Evolutionary conservation across 2,329 filamentous ascomycete species (phyloP), one percentile per base, ranked within the genome.

Genomic region (Pseudocercospora eumusae): DNA sequence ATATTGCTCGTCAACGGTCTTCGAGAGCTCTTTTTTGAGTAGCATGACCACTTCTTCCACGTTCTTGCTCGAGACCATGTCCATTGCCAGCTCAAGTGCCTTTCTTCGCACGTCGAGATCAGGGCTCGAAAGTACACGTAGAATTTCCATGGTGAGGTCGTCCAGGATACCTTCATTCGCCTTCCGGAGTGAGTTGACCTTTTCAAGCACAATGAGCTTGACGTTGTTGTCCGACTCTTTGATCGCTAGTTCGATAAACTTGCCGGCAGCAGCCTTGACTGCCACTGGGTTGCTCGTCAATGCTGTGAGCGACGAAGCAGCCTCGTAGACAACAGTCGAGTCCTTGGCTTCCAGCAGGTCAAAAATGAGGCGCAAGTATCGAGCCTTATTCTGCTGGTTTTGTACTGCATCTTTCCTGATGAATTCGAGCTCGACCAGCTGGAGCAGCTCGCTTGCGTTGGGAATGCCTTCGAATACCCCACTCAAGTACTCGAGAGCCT

Each of bases 141-240:
- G 83, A 59, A 98, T 93, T 76, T 99, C 95, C 95, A 99, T 98
- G 4, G 91, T 92, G 54, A 98, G 79, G 72, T 99, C 95, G 73
- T 98, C 93, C 61, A 99, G 79, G 20, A 98, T 87, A 57, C 93
- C 93, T 74, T 95, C 91, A 70, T 96, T 96, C 77, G 91, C 91
- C 75, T 89, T 88, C 70, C 93, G 86, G 65, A 97, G 78, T 71
- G 93, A 88, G 71, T 96, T 90, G 40, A 99, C 95, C 50, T 93
- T 89, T 73, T 98, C 95, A 47, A 99, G 83, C 20, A 99, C 95
- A 70, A 99, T 99, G 50, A 99, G 87, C 81, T 99, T 99, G 67
- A 99, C 95, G 74, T 99, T 99, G 82, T 99, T 99, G 77, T 99
- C 95, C 0, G 95, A 89, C 78, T 98, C 95, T 79, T 96, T 96